Base-by-base conservation (phyloP, 441 rosid species). In the Eutrema salsugineum region DNA sequence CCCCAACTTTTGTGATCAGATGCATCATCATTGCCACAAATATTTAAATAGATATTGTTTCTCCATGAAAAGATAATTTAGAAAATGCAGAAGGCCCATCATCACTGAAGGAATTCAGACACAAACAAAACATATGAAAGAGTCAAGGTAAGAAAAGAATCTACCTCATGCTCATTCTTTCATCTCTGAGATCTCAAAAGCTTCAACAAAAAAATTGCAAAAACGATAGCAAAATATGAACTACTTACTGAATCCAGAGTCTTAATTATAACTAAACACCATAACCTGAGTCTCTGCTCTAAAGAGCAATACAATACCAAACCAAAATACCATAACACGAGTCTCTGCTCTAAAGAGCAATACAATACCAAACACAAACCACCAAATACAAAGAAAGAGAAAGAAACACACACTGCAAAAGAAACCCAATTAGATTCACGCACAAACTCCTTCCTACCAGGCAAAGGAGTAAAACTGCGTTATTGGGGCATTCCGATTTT, bases 341-440 rank as follows among this genome's bases (percentile, higher is more conserved):
- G n/a, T n/a, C 12, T 49, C 22, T 12, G 69, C 47, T 61, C 69
- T 11, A 20, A 43, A 43, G 69, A 71, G 63, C 55, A 63, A 35
- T 71, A 63, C 55, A 63, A 53, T 54, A 43, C 65, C 53, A 49
- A 66, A 58, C 11, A 57, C 39, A 73, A 14, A 55, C 19, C n/a
- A 28, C 33, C 14, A 60, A 50, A 62, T 12, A 9, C n/a, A 32
- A 67, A 61, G 7, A 35, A 8, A 55, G 17, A 8, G 11, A 33
- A 57, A 56, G 6, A 33, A 16, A 56, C 71, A 63, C 71, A 63
- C 47, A 76, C 62, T 15, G 19, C 58, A 57, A 39, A 42, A n/a
- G n/a, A 63, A 58, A 49, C 57, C 76, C 66, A 64, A 42, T 79
- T 85, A 89, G 91, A 89, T 87, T 87, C 89, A 85, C 89, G 81